Evolutionary conservation across 495 filamentous ascomycete genomes (phyloP).

Genomic region (Penicillium taxi): DNA sequence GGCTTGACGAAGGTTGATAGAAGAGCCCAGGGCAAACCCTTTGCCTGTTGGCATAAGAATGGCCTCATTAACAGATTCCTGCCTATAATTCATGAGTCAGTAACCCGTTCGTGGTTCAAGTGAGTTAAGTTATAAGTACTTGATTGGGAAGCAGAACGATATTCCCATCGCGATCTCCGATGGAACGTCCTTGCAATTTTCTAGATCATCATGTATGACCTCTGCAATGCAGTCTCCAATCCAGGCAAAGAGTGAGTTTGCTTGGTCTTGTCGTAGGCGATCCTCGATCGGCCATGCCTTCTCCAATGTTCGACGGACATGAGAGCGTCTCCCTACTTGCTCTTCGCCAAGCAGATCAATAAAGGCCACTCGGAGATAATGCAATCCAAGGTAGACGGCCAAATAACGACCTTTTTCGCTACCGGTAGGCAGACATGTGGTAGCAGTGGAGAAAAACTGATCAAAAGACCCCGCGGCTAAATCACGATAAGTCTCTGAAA

Average conservation of each 20-base stretch:
- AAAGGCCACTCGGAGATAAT: constrained; percentile 66
- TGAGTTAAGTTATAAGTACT: constrained; percentile 33
- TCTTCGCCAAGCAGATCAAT: constrained; percentile 52
- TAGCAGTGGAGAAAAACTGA: constrained; percentile 66
- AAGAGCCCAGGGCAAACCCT: constrained; percentile 62
- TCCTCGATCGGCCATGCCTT: constrained; percentile 67
- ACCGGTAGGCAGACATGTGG: constrained; percentile 55
- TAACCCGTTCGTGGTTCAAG: neutral
- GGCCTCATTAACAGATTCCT: constrained; percentile 60
- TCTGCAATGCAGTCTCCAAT: constrained; percentile 63
- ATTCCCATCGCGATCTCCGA: constrained; percentile 60
- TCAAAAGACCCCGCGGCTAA: constrained; percentile 53
- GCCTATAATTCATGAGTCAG: constrained; percentile 37
- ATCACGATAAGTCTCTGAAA: constrained; percentile 47
- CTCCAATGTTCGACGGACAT: constrained; percentile 51
- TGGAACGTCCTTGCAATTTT: constrained; percentile 23
- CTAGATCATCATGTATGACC: constrained; percentile 46
- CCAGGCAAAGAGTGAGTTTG: constrained; percentile 64
- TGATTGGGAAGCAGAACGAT: constrained; percentile 75
- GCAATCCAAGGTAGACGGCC: constrained; percentile 66
- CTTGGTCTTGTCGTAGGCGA: constrained; percentile 58
- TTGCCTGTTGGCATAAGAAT: constrained; percentile 73
- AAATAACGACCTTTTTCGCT: constrained; percentile 56
- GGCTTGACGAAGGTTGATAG: constrained; percentile 59
- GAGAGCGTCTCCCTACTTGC: constrained; percentile 19